A percentile compares a stretch with the other conserved stretches of the same genome.
Conservation (phyloP, 2,329 filamentous ascomycete genomes). For the Arthrobotrys megalospora region DNA sequence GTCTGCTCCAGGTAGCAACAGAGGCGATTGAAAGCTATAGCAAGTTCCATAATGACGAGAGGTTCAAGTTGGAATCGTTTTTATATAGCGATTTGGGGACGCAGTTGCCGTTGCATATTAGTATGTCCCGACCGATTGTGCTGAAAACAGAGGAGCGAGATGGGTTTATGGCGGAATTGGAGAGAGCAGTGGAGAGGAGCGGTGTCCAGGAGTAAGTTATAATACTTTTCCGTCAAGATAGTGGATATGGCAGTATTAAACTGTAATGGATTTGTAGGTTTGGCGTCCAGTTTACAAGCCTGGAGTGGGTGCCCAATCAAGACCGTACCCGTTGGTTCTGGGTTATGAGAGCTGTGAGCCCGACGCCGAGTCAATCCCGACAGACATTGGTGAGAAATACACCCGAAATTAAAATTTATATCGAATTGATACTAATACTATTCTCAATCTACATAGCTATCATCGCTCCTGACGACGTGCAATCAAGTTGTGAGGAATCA, state of each 20-base stretch:
- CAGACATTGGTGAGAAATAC: conserved; percentile 66
- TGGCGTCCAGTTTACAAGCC: conserved; percentile 68
- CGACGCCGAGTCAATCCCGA: conserved; percentile 62
- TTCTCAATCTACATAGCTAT: conserved; percentile 72
- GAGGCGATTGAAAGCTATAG: conserved; percentile 32
- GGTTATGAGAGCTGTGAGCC: conserved; percentile 75
- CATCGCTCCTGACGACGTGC: conserved; percentile 76
- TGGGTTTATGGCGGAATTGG: conserved; percentile 75
- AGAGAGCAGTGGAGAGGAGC: conserved; percentile 68
- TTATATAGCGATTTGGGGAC: conserved; percentile 83
- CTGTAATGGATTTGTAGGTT: conserved; percentile 71
- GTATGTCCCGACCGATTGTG: conserved; percentile 84
- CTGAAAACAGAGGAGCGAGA: conserved; percentile 81
- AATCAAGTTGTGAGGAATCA: conserved; percentile 76
- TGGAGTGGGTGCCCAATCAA: conserved; percentile 78
- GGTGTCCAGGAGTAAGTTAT: conserved; percentile 69
- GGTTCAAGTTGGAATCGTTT: conserved; percentile 75
- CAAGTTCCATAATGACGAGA: conserved; percentile 60
- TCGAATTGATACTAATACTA: conserved; percentile 44
- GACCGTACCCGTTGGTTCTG: conserved; percentile 84
- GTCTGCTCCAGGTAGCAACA: conserved; percentile 28
- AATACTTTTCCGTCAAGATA: conserved; percentile 66
- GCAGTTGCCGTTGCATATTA: conserved; percentile 88
- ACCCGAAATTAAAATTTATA: conserved; percentile 61
- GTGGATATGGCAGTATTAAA: conserved; percentile 14